A percentile compares a stretch with the other conserved stretches of the same genome.
phyloP scores from a whole-genome alignment of 768 basidiomycete genomes.

The Psilocybe sp. region DNA sequence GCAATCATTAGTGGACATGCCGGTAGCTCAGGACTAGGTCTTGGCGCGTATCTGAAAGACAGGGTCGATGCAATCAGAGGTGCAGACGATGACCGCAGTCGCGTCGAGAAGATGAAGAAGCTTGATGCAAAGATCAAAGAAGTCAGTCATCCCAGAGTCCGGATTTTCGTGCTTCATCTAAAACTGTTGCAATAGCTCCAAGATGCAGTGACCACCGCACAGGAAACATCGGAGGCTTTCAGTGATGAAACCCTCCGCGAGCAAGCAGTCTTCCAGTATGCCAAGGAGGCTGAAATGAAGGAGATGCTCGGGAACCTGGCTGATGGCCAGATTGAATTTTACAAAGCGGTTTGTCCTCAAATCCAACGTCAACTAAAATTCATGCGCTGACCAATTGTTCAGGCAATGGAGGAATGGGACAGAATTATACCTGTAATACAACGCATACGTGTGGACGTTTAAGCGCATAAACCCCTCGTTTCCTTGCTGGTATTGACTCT shows the following conservation, averaged over 20 bases:
- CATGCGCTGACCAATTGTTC: conserved; percentile 4
- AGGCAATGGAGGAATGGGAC: conserved; percentile 99
- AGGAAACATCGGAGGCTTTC: conserved; percentile 95
- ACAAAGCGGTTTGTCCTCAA: conserved; percentile 60
- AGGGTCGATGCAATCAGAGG: conserved; percentile 90
- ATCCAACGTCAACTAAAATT: conserved; percentile 2
- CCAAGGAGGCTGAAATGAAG: conserved; percentile 96
- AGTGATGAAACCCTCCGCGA: conserved; percentile 93
- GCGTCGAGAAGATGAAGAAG: conserved; percentile 92
- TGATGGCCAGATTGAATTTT: conserved; percentile 94
- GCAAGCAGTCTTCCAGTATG: conserved; percentile 84
- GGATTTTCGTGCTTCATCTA: conserved; percentile 1
- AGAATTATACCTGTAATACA: conserved; percentile 90
- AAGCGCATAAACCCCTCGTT: conserved; percentile 23
- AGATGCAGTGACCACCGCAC: conserved; percentile 93
- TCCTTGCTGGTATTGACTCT: conserved; percentile 9
- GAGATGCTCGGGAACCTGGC: conserved; percentile 87
- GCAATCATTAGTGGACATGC: conserved; percentile 89
- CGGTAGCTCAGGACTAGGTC: conserved; percentile 77
- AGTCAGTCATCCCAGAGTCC: conserved; percentile 39
- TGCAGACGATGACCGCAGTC: conserved; percentile 87
- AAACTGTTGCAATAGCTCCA: conserved; percentile 59
- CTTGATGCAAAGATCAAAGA: conserved; percentile 94
- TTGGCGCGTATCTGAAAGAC: conserved; percentile 89
- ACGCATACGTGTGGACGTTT: conserved; percentile 91